A percentile compares a stretch with the other conserved stretches of the same genome.
phyloP scores from a whole-genome alignment of 257 asterid species.

The Jaltomata sinuosa region DNA sequence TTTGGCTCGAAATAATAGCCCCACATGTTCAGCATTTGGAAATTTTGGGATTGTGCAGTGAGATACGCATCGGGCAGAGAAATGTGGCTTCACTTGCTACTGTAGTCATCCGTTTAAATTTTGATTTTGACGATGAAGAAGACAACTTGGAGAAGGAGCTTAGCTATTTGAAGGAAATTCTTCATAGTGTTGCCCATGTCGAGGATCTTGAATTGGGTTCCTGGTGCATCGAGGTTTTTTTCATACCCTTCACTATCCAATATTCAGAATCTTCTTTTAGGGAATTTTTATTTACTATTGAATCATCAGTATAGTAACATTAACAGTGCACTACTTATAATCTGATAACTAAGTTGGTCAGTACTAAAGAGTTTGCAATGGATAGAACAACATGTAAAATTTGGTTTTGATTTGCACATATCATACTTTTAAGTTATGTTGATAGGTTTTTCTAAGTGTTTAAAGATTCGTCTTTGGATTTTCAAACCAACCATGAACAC shows the following conservation, averaged over 20 bases:
- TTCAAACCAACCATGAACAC: no score
- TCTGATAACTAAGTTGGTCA: neutral
- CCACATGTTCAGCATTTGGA: neutral
- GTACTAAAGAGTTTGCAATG: no score
- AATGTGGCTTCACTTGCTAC: neutral
- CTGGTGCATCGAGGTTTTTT: neutral
- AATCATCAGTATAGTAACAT: neutral
- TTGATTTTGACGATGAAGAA: neutral
- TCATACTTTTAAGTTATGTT: no score
- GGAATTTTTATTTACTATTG: neutral
- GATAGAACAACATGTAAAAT: no score
- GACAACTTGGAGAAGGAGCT: neutral
- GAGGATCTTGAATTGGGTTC: neutral
- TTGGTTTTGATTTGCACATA: no score
- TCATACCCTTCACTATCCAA: neutral
- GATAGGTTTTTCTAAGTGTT: no score
- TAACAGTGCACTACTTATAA: neutral
- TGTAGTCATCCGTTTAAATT: neutral
- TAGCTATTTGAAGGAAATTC: neutral
- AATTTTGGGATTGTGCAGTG: neutral
- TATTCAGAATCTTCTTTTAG: neutral
- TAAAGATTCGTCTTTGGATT: no score
- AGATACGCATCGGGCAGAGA: neutral
- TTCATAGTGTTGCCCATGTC: neutral
- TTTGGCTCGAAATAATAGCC: neutral